Percentiles rank a stretch among this genome's conserved stretches.
Evolutionary conservation across 2,329 filamentous ascomycete species (phyloP).

Genomic region (Pyrenophora seminiperda): DNA sequence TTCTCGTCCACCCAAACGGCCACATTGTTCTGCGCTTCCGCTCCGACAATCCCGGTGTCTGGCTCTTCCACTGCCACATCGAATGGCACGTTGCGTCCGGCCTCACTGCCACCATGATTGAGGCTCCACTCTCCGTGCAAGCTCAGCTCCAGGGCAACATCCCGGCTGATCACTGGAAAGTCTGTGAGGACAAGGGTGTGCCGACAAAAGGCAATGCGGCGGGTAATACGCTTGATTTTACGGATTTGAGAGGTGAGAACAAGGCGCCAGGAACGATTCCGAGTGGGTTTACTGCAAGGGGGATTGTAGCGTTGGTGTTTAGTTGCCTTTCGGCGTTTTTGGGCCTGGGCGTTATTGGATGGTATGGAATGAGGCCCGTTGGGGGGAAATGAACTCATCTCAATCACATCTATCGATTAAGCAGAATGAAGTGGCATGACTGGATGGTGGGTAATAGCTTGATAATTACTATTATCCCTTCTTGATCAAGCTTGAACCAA

Average conservation of each 20-base stretch:
- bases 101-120: conserved; percentile 58
- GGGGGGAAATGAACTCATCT: not conserved
- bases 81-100: conserved; percentile 54
- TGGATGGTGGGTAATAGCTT: no score
- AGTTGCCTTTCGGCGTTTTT: conserved; percentile 70
- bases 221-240: conserved; percentile 66
- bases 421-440: no score
- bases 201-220: conserved; percentile 73
- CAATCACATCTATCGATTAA: no score
- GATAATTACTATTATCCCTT: no score
- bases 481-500: no score
- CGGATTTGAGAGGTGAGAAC: conserved; percentile 62
- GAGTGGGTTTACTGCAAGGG: conserved; percentile 70
- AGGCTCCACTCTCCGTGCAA: conserved; percentile 64
- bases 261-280: conserved; percentile 62
- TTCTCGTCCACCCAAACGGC: conserved; percentile 60
- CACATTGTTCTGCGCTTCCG: conserved; percentile 62
- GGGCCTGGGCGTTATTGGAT: conserved; percentile 69
- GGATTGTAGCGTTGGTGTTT: conserved; percentile 76
- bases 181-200: conserved; percentile 60
- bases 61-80: conserved; percentile 43
- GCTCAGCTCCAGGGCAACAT: conserved; percentile 50
- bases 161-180: conserved; percentile 59
- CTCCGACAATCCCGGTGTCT: conserved; percentile 56
- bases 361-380: conserved; percentile 63